phyloP scores from a whole-genome alignment of 1,284 basidiomycete species.

The Moesziomyces sp. region DNA sequence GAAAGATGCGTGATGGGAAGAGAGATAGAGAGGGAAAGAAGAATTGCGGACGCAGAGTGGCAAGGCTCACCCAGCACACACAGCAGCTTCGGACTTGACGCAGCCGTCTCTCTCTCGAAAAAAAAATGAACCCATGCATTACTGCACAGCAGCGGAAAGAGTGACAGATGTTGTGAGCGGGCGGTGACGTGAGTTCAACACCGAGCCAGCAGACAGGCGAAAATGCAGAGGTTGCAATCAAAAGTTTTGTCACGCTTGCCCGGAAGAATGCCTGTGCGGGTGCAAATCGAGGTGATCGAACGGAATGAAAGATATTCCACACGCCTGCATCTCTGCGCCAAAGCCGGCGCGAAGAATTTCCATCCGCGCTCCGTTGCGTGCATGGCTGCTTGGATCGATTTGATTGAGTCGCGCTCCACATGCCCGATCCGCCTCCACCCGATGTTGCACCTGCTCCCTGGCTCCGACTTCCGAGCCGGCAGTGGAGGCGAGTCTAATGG shows the following conservation, averaged over 20 bases:
- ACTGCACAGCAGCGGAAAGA: too few relatives aligned
- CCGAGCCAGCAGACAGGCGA: conserved; percentile 1
- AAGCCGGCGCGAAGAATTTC: conserved; percentile 34
- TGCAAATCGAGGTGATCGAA: conserved; percentile 41
- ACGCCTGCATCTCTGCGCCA: conserved; percentile 18
- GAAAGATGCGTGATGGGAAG: neutral
- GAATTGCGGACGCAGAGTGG: conserved; percentile 1
- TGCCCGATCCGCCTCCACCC: too few relatives aligned
- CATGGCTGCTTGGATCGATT: conserved; percentile 1
- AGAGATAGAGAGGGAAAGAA: conserved; percentile 1
- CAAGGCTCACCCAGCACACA: conserved; percentile 1
- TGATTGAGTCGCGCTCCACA: neutral
- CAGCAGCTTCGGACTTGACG: too few relatives aligned
- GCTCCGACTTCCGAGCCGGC: conserved; percentile 26
- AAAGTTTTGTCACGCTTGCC: conserved; percentile 30
- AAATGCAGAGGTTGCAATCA: conserved; percentile 19
- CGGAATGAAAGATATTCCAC: conserved; percentile 38
- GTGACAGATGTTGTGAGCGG: neutral
- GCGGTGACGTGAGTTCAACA: conserved; percentile 18
- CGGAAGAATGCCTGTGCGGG: conserved; percentile 1
- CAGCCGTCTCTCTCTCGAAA: too few relatives aligned
- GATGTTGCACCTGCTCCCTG: too few relatives aligned
- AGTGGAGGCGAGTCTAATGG: conserved; percentile 10
- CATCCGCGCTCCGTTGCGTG: neutral
- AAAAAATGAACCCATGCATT: too few relatives aligned